phyloP scores from a whole-genome alignment of 2,329 filamentous ascomycete genomes.

The Septoria linicola region DNA sequence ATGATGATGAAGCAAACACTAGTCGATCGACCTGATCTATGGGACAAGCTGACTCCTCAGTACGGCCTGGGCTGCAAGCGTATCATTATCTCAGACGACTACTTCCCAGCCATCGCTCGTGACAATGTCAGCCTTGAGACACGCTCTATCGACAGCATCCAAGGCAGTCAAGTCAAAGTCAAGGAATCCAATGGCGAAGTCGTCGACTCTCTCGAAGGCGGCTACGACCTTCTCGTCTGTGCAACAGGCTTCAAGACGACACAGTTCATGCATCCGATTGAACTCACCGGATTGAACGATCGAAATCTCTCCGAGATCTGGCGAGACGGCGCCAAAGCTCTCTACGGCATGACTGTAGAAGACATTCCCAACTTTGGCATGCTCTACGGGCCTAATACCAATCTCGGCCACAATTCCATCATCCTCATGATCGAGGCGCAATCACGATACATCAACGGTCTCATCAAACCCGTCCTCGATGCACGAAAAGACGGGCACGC shows the following conservation, averaged over 20 bases:
- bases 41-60: conserved; percentile 54
- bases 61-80: conserved; percentile 58
- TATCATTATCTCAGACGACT: conserved; percentile 57
- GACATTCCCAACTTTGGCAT: conserved; percentile 57
- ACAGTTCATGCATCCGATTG: conserved; percentile 60
- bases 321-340: conserved; percentile 53
- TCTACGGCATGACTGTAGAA: conserved; percentile 52
- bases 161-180: conserved; percentile 49
- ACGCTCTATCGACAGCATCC: conserved; percentile 48
- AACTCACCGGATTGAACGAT: conserved; percentile 49
- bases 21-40: conserved; percentile 50
- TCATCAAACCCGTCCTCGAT: conserved; percentile 52
- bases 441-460: conserved; percentile 52
- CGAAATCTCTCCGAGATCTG: conserved; percentile 53
- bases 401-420: conserved; percentile 52
- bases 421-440: conserved; percentile 64
- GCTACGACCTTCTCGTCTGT: conserved; percentile 57
- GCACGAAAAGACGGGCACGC: conserved; percentile 44
- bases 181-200: conserved; percentile 35
- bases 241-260: conserved; percentile 61
- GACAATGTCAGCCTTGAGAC: conserved; percentile 56
- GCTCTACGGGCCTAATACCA: conserved; percentile 60
- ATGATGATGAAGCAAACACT: conserved; percentile 48
- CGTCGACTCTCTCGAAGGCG: conserved; percentile 21
- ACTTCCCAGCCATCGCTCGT: conserved; percentile 51